Evolutionary conservation across 176 grass and related monocot species (phyloP), one percentile per base, ranked within the genome.

Genomic region (Oropetium thomaeum): DNA sequence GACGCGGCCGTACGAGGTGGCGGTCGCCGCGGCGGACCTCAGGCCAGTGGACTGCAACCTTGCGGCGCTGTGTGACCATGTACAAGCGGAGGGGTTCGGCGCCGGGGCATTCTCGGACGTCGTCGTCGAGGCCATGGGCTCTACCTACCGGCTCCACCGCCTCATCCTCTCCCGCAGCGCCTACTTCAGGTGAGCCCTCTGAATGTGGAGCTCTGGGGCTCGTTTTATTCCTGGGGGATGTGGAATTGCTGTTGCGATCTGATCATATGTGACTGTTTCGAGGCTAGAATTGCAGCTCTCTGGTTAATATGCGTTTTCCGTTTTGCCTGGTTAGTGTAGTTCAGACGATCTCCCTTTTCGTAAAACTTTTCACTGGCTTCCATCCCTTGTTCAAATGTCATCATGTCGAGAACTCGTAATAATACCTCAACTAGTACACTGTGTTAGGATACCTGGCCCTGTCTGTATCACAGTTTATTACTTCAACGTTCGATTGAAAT

Each of bases 161-260:
- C 83, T 99, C 71, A 99, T 99, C 80, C 89, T 99, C 34, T 99
- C 96, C 20, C 91, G 96, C 42, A 95, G 96, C 79, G 69, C 96
- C 63, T 99, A 99, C 87, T 99, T 99, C 89, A 87, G 95, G 95
- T 94, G 38, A 66, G 42, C 44, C 67, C 68, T 35, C 42, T 62
- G 42, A 67, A 62, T 62, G 28, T 34, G 0, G 26, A 31, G 6
- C 32, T 1, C 10, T 9, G 2, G 3, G 19, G 22, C 0, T 40
- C 26, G 0, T 58, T 76, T 7, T 13, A 49, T 37, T 59, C 4
- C 27, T 45, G 11, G 28, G 4, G 44, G 9, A 40, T 43, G n/a
- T n/a, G 33, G 13, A 23, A 58, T 72, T 10, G 0, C 60, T 47
- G 58, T 16, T 76, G 58, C 41, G 58, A 48, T 76, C 58, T 76